Evolutionary conservation across 352 stramenopile genomes (phyloP).

Genomic region (Phytophthora capsici): DNA sequence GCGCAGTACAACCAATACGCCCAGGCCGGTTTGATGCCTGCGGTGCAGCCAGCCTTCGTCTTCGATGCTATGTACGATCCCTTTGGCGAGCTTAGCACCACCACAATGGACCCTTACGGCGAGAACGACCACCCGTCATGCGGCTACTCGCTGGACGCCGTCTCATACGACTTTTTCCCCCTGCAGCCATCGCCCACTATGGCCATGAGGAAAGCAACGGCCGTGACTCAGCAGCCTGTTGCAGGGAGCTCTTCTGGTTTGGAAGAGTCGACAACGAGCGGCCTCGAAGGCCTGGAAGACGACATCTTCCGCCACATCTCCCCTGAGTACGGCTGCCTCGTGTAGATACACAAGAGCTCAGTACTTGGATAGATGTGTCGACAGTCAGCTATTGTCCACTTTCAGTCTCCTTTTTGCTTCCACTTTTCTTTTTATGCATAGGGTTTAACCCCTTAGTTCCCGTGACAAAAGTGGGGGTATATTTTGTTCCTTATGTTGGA

Average conservation of each 20-base stretch:
- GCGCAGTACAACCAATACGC: conserved; percentile 34
- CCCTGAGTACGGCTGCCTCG: conserved; percentile 82
- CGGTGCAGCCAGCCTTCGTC: conserved; percentile 30
- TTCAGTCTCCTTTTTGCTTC: conserved; percentile 21
- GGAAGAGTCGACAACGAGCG: conserved; percentile 16
- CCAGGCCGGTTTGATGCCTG: conserved; percentile 21
- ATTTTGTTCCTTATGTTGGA: too few relatives aligned
- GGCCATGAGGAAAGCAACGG: conserved; percentile 38
- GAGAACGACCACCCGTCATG: conserved; percentile 57
- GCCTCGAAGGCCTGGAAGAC: conserved; percentile 56
- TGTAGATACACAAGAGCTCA: conserved; percentile 39
- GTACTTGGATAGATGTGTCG: conserved; percentile 31
- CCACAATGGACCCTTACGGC: conserved; percentile 52
- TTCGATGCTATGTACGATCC: conserved; percentile 55
- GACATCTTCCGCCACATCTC: conserved; percentile 89
- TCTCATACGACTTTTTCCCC: conserved; percentile 62
- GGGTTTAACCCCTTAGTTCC: too few relatives aligned
- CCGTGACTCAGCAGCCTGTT: conserved; percentile 14
- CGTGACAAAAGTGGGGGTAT: too few relatives aligned
- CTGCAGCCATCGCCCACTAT: conserved; percentile 56
- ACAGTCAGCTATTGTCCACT: conserved; percentile 23
- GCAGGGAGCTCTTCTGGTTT: conserved; percentile 4
- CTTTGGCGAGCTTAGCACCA: conserved; percentile 46
- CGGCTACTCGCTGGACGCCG: conserved; percentile 55
- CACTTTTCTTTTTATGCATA: conserved; percentile 27